phyloP scores from a whole-genome alignment of 2,329 filamentous ascomycete species.

The Sporothrix luriei region DNA sequence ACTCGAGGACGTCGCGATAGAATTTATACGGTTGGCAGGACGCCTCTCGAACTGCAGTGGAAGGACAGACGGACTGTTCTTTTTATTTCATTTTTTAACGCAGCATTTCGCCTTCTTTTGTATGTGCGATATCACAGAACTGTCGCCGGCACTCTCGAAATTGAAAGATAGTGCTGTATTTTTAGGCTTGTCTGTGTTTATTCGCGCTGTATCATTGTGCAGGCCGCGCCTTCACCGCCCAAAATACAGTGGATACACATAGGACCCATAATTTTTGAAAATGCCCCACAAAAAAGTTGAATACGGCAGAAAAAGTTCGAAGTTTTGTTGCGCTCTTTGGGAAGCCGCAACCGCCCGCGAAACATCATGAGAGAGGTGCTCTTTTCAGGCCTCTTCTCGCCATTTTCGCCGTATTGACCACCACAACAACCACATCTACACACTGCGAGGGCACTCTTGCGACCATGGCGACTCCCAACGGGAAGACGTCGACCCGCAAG shows the following conservation, averaged over 20 bases:
- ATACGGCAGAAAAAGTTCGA: slow-evolving; percentile 30
- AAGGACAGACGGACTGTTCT: too few relatives aligned
- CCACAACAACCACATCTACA: neutral
- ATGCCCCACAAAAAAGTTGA: slow-evolving; percentile 25
- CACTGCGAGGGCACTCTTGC: neutral
- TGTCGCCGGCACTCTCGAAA: too few relatives aligned
- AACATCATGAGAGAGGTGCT: neutral
- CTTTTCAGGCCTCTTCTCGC: neutral
- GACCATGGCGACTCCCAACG: slow-evolving; percentile 30
- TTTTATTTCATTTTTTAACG: too few relatives aligned
- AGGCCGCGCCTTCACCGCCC: slow-evolving; percentile 22
- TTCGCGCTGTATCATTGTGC: too few relatives aligned
- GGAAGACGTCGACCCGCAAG: slow-evolving; percentile 28
- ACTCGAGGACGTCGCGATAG: too few relatives aligned
- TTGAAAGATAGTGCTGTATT: neutral
- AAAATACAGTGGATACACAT: neutral
- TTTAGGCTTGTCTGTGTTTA: too few relatives aligned
- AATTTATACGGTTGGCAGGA: too few relatives aligned
- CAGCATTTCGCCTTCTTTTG: too few relatives aligned
- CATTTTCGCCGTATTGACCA: neutral
- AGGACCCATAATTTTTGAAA: neutral
- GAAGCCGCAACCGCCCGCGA: neutral
- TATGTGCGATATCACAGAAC: too few relatives aligned
- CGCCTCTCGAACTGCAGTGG: too few relatives aligned
- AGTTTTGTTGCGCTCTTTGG: slow-evolving; percentile 6